Evolutionary conservation across 345 rosid genomes (phyloP).

Genomic region (Noccaea caerulescens): DNA sequence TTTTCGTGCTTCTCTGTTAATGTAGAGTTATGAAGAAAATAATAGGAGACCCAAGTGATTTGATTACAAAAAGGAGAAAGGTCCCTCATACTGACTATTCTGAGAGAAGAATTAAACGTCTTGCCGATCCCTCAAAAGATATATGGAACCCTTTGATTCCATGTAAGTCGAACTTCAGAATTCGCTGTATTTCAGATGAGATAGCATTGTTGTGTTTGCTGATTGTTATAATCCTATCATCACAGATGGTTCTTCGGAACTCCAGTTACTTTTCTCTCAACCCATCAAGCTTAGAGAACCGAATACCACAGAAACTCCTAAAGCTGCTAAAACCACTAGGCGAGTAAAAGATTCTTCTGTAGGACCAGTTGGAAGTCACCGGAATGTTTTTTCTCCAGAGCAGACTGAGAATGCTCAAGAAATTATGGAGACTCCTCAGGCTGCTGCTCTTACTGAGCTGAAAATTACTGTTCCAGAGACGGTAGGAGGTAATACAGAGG

Average conservation of each 20-base stretch:
- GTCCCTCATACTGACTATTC: constrained; percentile 45
- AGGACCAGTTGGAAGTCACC: constrained; percentile 1
- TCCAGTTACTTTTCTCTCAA: constrained; percentile 50
- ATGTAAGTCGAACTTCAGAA: constrained; percentile 50
- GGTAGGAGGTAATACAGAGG: constrained; percentile 7
- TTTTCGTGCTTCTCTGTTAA: constrained; percentile 27
- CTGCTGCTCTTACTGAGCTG: constrained; percentile 33
- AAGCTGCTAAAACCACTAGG: constrained; percentile 18
- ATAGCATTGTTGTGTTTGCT: constrained; percentile 32
- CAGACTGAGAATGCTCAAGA: constrained; percentile 31
- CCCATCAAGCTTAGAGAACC: constrained; percentile 28
- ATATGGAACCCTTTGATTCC: constrained; percentile 64
- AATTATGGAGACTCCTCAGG: constrained; percentile 35
- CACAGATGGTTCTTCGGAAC: constrained; percentile 60
- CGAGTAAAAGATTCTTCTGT: not conserved
- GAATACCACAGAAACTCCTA: constrained; percentile 19
- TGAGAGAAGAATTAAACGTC: constrained; percentile 51
- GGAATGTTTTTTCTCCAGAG: constrained; percentile 6
- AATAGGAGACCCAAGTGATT: constrained; percentile 60
- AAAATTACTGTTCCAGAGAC: constrained; percentile 24
- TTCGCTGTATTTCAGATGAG: not conserved
- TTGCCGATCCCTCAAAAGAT: constrained; percentile 45
- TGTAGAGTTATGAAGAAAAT: constrained; percentile 60
- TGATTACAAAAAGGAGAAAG: constrained; percentile 63
- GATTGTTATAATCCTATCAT: constrained; percentile 35